Evolutionary conservation across 2,329 filamentous ascomycete species (phyloP), one percentile per base, ranked within the genome.

Genomic region (Bipolaris cookei): DNA sequence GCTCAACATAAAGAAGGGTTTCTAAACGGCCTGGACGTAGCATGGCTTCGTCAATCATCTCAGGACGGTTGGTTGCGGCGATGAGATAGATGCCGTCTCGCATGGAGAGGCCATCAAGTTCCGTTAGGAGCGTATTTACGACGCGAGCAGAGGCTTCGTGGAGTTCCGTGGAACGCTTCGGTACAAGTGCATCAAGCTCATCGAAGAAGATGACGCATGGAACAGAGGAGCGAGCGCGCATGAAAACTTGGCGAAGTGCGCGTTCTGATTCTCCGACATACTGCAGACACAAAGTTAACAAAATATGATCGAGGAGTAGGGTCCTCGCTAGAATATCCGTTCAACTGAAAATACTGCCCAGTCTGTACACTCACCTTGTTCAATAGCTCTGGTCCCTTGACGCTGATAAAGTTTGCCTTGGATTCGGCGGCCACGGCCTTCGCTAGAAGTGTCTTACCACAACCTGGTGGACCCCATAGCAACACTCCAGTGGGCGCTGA

Each of bases 191-290:
- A 77, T 99, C 95, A 50, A 99, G 85, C 78, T 99, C 95, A 74
- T 99, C 95, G 73, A 99, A 98, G 84, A 99, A 98, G 56, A 99
- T 88, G 52, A 99, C 92, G 72, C 94, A 98, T 0, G 95, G 95
- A 0, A 92, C 85, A 6, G 90, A 94, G 0, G 90, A 90, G 49
- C 93, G 86, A 0, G 95, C 95, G 14, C 94, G 89, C 62, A 88
- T 86, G 77, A 99, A 99, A 0, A 98, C 90, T 74, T 96, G 92
- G 20, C 95, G 88, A 1, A 99, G 90, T 0, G 93, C 91, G 10
- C 94, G 89, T 78, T 99, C 95, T 6, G 91, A 96, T 77, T 99
- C 95, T 65, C 95, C 95, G 8, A 99, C 93, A 74, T 94, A 99
- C 78, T 77, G 45, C 10, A 25, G n/a, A 23, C 65, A 13, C 10